Evolutionary conservation across 306 rosid species (phyloP).

Genomic region (Castanopsis chinensis): DNA sequence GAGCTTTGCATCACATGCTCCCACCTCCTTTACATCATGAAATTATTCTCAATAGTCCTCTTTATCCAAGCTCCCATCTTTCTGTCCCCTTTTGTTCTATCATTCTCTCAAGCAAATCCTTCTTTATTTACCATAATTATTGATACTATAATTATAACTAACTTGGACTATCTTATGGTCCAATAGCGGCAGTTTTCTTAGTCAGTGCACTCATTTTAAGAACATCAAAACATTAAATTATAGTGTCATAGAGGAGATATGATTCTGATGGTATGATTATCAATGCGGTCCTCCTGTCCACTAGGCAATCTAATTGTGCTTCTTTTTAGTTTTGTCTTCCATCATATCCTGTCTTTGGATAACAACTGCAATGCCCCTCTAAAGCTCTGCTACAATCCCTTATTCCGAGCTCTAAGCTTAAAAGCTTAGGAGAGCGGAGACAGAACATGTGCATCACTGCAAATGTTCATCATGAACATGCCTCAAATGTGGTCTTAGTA

Average conservation of each 20-base stretch:
- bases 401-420: slow-evolving; percentile 13
- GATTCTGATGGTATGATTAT: slow-evolving; percentile 25
- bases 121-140: slow-evolving; percentile 17
- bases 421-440: slow-evolving; percentile 28
- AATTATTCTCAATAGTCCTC: slow-evolving; percentile 29
- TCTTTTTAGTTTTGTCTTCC: slow-evolving; percentile 12
- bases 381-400: slow-evolving; percentile 2
- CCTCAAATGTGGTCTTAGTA: slow-evolving; percentile 13
- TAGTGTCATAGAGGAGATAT: slow-evolving; percentile 17
- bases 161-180: slow-evolving; percentile 22
- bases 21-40: slow-evolving; percentile 39
- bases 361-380: slow-evolving; percentile 13
- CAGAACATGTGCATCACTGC: slow-evolving; percentile 37
- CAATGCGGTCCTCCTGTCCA: slow-evolving; percentile 23
- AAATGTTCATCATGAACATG: slow-evolving; percentile 24
- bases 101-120: slow-evolving; percentile 16
- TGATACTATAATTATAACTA: slow-evolving; percentile 18
- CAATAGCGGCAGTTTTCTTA: slow-evolving; percentile 1
- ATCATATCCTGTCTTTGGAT: slow-evolving; percentile 31
- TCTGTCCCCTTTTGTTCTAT: slow-evolving; percentile 17
- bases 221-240: slow-evolving; percentile 6
- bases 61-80: slow-evolving; percentile 23
- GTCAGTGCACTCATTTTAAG: slow-evolving; percentile 4
- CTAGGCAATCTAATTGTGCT: slow-evolving; percentile 24
- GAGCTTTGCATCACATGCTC: slow-evolving; percentile 51